phyloP scores from a whole-genome alignment of 2,329 filamentous ascomycete species.

The Bretziella fagacearum region DNA sequence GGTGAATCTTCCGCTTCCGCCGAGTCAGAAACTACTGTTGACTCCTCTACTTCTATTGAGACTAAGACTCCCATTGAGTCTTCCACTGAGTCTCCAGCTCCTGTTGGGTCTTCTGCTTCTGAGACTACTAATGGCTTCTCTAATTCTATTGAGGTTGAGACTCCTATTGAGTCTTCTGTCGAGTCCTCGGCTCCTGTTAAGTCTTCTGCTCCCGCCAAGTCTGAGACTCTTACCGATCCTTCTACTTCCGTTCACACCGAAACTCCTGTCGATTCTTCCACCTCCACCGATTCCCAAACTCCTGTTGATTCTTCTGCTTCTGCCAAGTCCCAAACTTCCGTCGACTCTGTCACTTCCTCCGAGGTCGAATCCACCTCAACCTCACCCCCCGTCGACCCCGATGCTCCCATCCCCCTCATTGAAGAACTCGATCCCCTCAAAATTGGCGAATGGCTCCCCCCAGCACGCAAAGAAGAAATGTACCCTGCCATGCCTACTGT shows the following conservation, averaged over 20 bases:
- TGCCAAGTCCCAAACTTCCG: background rate
- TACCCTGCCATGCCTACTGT: slow-evolving; percentile 78
- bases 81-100: too few species aligned
- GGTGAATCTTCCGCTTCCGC: too few species aligned
- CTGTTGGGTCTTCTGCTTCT: too few species aligned
- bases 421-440: slow-evolving; percentile 20
- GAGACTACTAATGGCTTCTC: too few species aligned
- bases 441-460: slow-evolving; percentile 52
- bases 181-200: too few species aligned
- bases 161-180: too few species aligned
- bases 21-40: too few species aligned
- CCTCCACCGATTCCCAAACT: background rate
- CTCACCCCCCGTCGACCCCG: too few species aligned
- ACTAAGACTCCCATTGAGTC: too few species aligned
- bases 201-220: background rate
- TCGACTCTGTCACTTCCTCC: background rate
- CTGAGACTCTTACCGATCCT: background rate
- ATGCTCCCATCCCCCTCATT: slow-evolving; percentile 15
- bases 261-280: background rate
- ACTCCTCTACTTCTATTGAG: too few species aligned
- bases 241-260: background rate
- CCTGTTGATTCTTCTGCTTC: background rate
- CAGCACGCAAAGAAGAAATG: slow-evolving; percentile 51
- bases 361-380: background rate
- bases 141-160: too few species aligned